Base-by-base conservation (phyloP, 177 flowering plant species). In the Tripterygium wilfordii region DNA sequence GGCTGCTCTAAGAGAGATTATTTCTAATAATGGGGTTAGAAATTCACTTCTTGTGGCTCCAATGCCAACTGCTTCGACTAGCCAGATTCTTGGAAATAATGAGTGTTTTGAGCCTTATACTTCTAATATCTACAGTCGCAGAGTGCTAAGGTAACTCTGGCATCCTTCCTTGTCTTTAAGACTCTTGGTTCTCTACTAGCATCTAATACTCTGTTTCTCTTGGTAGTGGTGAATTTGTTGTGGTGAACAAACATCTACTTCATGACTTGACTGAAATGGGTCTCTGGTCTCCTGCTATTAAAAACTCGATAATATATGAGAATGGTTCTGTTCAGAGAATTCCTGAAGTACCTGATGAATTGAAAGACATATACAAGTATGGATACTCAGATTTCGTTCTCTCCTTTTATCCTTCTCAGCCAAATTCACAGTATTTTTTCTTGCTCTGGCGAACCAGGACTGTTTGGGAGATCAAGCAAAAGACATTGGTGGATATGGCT, bases 31-130 rank as follows among this genome's bases (percentile, higher is more conserved):
- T 78, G 97, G 97, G 14, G 61, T 90, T 15, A 70, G 96, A 52
- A 94, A 94, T 61, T 94, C 99, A 19, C 97, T 94, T 61, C 90
- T 94, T 47, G 66, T 94, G 19, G 95, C 99, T 22, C 97, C 99
- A 5, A 94, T 94, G 99, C 97, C 99, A n/a, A 94, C 99, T 68
- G 97, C 99, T 48, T 94, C 99, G 49, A 94, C 99, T 46, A 94
- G 99, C 63, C 99, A 94, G 68, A 87, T 94, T 60, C 90, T 94
- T 56, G 99, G 99, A 37, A 94, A 94, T 60, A 94, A 94, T 60
- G 99, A 94, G 55, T 94, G 99, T 55, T 94, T 94, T 70, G 99
- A 94, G 66, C 99, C 99, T 36, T 90, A 94, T 53, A 94, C 99
- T 50, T 90, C 99, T 44, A 94, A 94, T 43, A 90, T 94, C 51